Conservation (phyloP, 2,329 filamentous ascomycete genomes). For the Pestalotiopsis sp. region DNA sequence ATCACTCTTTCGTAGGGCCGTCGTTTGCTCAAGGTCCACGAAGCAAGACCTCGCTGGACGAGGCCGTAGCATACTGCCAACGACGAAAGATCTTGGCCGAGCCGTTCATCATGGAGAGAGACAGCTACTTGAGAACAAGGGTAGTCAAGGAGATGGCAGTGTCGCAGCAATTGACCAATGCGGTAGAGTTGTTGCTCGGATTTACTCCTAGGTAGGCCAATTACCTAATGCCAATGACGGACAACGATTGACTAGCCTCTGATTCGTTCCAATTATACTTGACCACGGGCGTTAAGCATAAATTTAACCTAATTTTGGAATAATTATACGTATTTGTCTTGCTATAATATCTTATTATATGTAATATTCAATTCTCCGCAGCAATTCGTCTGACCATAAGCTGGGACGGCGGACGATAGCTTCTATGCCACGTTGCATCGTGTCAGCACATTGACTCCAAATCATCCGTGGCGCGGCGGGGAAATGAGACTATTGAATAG, state of each 20-base stretch:
- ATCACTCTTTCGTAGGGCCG: not conserved
- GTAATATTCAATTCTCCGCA: not conserved
- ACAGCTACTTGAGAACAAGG: not conserved
- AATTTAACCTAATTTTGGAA: not conserved
- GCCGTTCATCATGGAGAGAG: not conserved
- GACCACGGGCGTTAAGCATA: not conserved
- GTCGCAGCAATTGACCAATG: not conserved
- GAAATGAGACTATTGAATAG: not conserved
- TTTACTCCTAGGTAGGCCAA: not conserved
- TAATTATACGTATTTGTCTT: not conserved
- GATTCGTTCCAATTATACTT: not conserved
- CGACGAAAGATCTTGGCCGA: not conserved
- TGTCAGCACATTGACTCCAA: not conserved
- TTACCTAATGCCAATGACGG: not conserved
- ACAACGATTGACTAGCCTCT: not conserved
- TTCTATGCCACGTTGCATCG: not conserved
- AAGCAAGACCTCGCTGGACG: not conserved
- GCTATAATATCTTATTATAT: not conserved
- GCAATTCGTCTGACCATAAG: not conserved
- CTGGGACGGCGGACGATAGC: not conserved
- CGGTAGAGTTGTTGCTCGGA: not conserved
- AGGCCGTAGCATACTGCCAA: not conserved
- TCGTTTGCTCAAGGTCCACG: not conserved
- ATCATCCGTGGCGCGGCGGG: not conserved
- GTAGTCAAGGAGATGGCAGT: not conserved